Evolutionary conservation across 2,329 filamentous ascomycete species (phyloP).

Genomic region (Diaporthe batatas): DNA sequence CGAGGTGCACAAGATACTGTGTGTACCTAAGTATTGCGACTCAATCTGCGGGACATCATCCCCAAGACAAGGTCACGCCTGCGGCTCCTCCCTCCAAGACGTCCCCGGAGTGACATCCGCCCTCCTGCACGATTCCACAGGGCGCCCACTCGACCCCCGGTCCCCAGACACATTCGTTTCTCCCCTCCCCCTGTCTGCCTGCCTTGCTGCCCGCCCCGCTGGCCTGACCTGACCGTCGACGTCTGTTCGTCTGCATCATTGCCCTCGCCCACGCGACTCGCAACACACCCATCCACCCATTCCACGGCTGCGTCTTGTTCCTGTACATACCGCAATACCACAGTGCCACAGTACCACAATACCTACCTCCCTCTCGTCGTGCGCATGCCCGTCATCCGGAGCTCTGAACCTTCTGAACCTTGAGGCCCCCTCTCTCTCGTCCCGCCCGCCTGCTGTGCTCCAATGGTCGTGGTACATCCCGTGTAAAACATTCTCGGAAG

Average conservation of each 20-base stretch:
- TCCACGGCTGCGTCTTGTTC: background rate
- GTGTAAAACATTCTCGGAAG: constrained; percentile 32
- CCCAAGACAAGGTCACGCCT: constrained; percentile 39
- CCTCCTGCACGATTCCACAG: constrained; percentile 32
- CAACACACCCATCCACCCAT: constrained; percentile 9
- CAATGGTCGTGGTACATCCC: constrained; percentile 34
- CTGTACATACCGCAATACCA: constrained; percentile 6
- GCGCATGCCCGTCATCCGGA: constrained; percentile 23
- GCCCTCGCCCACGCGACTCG: constrained; percentile 28
- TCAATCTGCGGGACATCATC: too few relatives aligned
- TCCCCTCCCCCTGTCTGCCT: constrained; percentile 12
- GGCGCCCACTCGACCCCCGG: constrained; percentile 32
- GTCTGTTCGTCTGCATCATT: constrained; percentile 32
- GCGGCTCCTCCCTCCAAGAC: constrained; percentile 22
- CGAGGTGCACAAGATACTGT: constrained; percentile 24
- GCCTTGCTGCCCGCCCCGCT: constrained; percentile 9
- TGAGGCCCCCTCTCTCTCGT: constrained; percentile 10
- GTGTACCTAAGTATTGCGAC: too few relatives aligned
- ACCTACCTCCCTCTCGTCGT: background rate
- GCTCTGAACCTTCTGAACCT: constrained; percentile 4
- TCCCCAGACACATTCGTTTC: constrained; percentile 23
- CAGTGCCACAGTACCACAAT: background rate
- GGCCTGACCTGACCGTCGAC: constrained; percentile 34
- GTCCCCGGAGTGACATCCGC: constrained; percentile 32
- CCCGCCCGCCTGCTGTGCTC: constrained; percentile 30